Conservation (phyloP, 768 basidiomycete genomes). For the Lactifluus echinatus region DNA sequence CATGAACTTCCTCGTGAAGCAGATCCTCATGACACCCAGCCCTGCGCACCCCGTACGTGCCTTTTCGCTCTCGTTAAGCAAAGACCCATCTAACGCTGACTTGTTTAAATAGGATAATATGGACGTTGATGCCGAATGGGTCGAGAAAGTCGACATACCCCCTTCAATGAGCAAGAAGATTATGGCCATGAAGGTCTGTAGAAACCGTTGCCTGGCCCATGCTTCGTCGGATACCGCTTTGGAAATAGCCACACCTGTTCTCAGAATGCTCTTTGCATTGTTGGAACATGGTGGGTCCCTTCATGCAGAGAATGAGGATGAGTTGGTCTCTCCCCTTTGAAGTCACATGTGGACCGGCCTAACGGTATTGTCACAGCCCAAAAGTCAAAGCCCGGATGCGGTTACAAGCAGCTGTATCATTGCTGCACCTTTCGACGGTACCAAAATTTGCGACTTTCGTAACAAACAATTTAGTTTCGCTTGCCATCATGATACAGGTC, state of each 20-base stretch:
- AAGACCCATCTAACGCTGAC: conserved; percentile 13
- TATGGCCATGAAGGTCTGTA: conserved; percentile 67
- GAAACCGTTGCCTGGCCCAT: conserved; percentile 71
- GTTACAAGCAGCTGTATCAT: conserved; percentile 69
- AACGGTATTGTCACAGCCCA: conserved; percentile 32
- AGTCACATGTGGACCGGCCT: background rate
- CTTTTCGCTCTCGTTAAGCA: too few relatives aligned
- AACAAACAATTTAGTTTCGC: conserved; percentile 48
- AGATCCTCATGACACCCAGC: conserved; percentile 53
- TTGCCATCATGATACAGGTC: conserved; percentile 76
- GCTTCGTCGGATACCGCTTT: conserved; percentile 47
- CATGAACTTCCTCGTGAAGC: conserved; percentile 60
- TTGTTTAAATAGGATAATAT: conserved; percentile 42
- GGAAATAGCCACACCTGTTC: conserved; percentile 63
- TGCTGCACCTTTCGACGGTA: conserved; percentile 68
- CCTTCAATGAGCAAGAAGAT: conserved; percentile 60
- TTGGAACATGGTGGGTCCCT: conserved; percentile 62
- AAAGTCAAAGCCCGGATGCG: conserved; percentile 70
- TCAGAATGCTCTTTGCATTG: conserved; percentile 68
- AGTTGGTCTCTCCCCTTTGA: conserved; percentile 33
- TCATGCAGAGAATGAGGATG: conserved; percentile 42
- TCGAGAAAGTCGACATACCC: conserved; percentile 53
- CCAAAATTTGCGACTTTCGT: conserved; percentile 50
- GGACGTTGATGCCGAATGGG: conserved; percentile 67
- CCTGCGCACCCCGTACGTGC: conserved; percentile 38